These are phyloP conservation scores for Dryas octopetala DNA, from an alignment of 306 rosid species.

Conservation along the genomic window DNA sequence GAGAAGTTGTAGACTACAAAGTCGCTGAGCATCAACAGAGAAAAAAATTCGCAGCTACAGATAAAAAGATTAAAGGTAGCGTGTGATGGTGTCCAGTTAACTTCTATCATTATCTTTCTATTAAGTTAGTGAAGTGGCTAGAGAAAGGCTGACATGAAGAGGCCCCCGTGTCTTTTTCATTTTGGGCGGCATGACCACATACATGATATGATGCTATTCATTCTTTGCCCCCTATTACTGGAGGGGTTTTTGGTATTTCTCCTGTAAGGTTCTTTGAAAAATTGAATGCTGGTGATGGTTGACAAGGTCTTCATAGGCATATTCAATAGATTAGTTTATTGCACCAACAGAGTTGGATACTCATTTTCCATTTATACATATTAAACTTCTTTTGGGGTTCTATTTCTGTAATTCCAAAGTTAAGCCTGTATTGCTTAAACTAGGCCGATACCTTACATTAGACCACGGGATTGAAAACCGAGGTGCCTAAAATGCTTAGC, in stretches of 20 bases:
- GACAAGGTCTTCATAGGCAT: neutral
- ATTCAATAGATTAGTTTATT: neutral
- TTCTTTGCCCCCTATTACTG: constrained; percentile 39
- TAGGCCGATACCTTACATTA: too few species aligned
- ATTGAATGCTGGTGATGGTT: constrained; percentile 3
- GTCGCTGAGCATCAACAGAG: constrained; percentile 97
- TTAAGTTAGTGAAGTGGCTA: neutral
- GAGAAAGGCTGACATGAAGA: neutral
- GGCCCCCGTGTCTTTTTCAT: constrained; percentile 10
- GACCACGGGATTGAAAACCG: too few species aligned
- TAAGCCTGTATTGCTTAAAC: too few species aligned
- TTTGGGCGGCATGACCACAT: constrained; percentile 27
- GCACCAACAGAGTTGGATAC: neutral
- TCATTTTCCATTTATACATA: too few species aligned
- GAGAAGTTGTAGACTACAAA: constrained; percentile 90
- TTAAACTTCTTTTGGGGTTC: too few species aligned
- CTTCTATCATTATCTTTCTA: constrained; percentile 18
- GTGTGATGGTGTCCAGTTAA: constrained; percentile 21
- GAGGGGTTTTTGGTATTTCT: constrained; percentile 47
- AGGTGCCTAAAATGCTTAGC: too few species aligned
- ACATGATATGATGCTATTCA: constrained; percentile 25
- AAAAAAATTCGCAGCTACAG: constrained; percentile 63
- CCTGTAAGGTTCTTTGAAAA: neutral
- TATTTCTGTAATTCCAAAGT: too few species aligned
- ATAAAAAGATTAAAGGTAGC: constrained; percentile 24